phyloP scores from a whole-genome alignment of 208 protist species.

The Entamoeba moshkovskii region DNA sequence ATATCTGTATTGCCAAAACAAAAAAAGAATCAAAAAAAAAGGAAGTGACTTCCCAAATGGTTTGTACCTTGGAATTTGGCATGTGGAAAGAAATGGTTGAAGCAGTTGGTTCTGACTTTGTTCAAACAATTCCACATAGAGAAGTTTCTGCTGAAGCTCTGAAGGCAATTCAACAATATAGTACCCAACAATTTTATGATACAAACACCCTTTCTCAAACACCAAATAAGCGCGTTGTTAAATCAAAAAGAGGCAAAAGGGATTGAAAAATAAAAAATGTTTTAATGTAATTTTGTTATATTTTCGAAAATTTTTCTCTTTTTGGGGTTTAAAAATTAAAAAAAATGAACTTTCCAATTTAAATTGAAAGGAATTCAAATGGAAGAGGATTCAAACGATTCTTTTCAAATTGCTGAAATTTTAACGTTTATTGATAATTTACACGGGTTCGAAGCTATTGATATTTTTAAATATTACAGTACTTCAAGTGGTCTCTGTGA shows the following conservation, averaged over 20 bases:
- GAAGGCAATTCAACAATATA: not conserved
- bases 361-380: not conserved
- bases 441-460: not conserved
- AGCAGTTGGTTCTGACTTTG: not conserved
- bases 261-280: not conserved
- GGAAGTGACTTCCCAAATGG: not conserved
- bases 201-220: not conserved
- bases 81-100: not conserved
- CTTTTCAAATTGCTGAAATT: not conserved
- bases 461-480: not conserved
- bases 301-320: not conserved
- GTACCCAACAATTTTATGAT: not conserved
- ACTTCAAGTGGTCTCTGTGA: not conserved
- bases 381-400: not conserved
- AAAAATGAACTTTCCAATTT: no score
- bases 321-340: not conserved
- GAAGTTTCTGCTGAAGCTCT: not conserved
- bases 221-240: not conserved
- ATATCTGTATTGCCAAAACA: not conserved
- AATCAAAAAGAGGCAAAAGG: not conserved
- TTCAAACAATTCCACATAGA: not conserved
- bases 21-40: not conserved
- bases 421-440: not conserved
- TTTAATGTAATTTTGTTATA: not conserved
- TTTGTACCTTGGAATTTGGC: not conserved